phyloP scores from a whole-genome alignment of 2,329 filamentous ascomycete species.

The Neocucurbitaria cava region DNA sequence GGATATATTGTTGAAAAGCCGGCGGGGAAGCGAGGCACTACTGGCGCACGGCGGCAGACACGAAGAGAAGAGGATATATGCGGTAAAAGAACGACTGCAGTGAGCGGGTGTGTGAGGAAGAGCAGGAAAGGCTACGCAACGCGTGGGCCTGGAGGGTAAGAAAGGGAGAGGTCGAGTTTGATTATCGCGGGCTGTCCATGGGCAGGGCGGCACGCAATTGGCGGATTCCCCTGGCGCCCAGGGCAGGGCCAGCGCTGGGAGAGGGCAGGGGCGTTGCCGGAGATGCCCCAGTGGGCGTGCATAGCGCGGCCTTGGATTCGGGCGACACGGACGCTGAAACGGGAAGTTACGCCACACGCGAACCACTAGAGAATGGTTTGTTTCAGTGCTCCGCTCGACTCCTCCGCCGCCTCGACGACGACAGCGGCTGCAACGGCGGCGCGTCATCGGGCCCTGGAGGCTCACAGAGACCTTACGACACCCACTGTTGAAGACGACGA shows the following conservation, averaged over 20 bases:
- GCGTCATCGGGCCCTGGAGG: conserved; percentile 2
- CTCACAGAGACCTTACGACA: conserved; percentile 6
- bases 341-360: conserved; percentile 22
- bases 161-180: conserved; percentile 31
- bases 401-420: conserved; percentile 4
- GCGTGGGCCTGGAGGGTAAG: conserved; percentile 26
- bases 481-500: not conserved
- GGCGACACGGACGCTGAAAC: conserved; percentile 25
- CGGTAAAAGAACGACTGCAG: conserved; percentile 40
- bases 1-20: conserved; percentile 38
- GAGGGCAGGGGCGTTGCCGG: conserved; percentile 4
- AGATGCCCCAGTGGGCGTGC: conserved; percentile 13
- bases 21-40: conserved; percentile 27
- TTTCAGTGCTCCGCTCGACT: conserved; percentile 33
- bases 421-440: conserved; percentile 16
- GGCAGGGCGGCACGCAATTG: conserved; percentile 21
- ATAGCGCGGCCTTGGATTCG: conserved; percentile 17
- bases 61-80: conserved; percentile 32
- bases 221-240: conserved; percentile 16
- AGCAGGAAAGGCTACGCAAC: conserved; percentile 16
- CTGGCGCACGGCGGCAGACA: conserved; percentile 19
- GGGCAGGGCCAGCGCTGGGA: no score
- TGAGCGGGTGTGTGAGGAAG: conserved; percentile 29
- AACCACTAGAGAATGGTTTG: conserved; percentile 15
- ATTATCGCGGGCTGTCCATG: conserved; percentile 21